phyloP scores from a whole-genome alignment of 345 rosid species.

The Odontarrhena argentea region DNA sequence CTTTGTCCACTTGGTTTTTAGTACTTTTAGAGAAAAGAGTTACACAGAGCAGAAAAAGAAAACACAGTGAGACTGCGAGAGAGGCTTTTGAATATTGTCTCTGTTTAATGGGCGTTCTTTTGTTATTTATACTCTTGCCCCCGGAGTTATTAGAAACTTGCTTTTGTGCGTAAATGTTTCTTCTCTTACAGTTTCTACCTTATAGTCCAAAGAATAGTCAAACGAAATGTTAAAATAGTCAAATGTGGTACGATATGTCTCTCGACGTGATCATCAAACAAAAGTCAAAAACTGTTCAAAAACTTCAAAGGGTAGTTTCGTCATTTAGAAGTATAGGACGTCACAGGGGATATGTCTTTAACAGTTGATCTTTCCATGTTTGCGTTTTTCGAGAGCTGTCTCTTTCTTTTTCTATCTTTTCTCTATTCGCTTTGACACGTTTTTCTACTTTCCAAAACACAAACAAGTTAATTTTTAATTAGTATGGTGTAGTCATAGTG shows the following conservation, averaged over 20 bases:
- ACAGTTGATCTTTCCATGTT: background rate
- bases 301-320: background rate
- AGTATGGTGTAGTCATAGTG: no score
- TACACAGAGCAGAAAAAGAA: slow-evolving; percentile 28
- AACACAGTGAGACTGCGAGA: slow-evolving; percentile 14
- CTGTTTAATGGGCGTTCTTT: slow-evolving; percentile 26
- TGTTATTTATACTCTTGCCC: slow-evolving; percentile 32
- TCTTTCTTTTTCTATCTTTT: no score
- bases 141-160: slow-evolving; percentile 27
- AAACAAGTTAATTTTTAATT: no score
- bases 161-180: slow-evolving; percentile 31
- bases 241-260: no score
- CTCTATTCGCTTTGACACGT: no score
- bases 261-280: no score
- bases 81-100: slow-evolving; percentile 26
- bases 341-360: slow-evolving; percentile 4
- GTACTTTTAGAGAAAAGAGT: slow-evolving; percentile 25
- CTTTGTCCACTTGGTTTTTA: slow-evolving; percentile 5
- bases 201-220: no score
- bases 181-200: background rate
- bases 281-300: background rate
- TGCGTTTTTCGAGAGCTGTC: no score
- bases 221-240: no score
- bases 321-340: background rate
- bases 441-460: no score